Percentiles rank a stretch among this genome's conserved stretches.
phyloP scores from a whole-genome alignment of 768 basidiomycete species.

The Podaxis rugospora region DNA sequence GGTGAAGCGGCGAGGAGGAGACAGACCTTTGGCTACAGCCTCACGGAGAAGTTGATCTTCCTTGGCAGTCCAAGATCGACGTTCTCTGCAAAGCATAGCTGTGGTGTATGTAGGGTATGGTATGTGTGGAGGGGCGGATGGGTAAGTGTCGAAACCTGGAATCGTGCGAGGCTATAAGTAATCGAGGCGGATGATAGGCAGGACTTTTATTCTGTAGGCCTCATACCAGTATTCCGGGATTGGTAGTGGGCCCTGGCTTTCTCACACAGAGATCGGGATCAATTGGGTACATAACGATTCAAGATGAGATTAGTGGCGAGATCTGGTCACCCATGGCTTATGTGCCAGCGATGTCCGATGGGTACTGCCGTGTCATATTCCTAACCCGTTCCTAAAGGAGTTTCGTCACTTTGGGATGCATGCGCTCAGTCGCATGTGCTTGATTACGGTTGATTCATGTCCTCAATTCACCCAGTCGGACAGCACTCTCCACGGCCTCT shows the following conservation, averaged over 20 bases:
- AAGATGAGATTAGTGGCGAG: slow-evolving; percentile 24
- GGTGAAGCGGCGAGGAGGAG: neutral
- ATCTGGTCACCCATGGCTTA: slow-evolving; percentile 14
- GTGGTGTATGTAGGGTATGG: slow-evolving; percentile 10
- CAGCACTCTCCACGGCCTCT: neutral
- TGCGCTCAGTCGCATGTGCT: slow-evolving; percentile 15
- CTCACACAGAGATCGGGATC: slow-evolving; percentile 32
- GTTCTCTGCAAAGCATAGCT: slow-evolving; percentile 39
- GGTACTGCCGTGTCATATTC: slow-evolving; percentile 15
- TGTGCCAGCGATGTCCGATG: slow-evolving; percentile 29
- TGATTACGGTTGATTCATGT: slow-evolving; percentile 7
- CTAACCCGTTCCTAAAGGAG: slow-evolving; percentile 22
- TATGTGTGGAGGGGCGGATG: slow-evolving; percentile 13
- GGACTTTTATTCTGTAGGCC: slow-evolving; percentile 21
- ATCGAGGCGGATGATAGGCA: slow-evolving; percentile 17
- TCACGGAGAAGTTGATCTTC: slow-evolving; percentile 50
- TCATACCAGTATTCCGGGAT: slow-evolving; percentile 21
- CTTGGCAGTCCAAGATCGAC: slow-evolving; percentile 47
- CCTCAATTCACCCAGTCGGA: neutral
- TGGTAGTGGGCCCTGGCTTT: slow-evolving; percentile 22
- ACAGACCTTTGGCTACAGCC: slow-evolving; percentile 43
- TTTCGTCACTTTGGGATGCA: neutral
- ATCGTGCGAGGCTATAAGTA: slow-evolving; percentile 17
- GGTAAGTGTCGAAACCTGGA: slow-evolving; percentile 16
- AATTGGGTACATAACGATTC: slow-evolving; percentile 14